A percentile compares a stretch with the other conserved stretches of the same genome.
phyloP scores from a whole-genome alignment of 2,329 filamentous ascomycete genomes.

The Pestalotiopsis fici region DNA sequence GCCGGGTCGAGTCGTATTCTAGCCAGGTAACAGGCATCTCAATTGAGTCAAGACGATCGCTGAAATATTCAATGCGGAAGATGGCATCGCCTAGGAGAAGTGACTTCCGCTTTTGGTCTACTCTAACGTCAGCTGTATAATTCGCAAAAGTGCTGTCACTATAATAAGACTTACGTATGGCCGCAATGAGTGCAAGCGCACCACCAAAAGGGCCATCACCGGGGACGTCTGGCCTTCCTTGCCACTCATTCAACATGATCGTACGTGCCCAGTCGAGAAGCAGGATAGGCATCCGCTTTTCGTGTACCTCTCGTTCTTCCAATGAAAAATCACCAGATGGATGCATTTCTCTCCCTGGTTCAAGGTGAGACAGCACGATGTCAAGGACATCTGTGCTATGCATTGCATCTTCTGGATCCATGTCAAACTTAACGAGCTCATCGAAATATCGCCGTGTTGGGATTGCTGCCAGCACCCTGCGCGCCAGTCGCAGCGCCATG shows the following conservation, averaged over 20 bases:
- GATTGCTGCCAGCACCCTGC: conserved; percentile 60
- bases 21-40: conserved; percentile 75
- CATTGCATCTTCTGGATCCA: conserved; percentile 30
- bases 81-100: conserved; percentile 68
- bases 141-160: background rate
- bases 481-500: conserved; percentile 59
- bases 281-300: conserved; percentile 56
- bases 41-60: conserved; percentile 73
- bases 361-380: conserved; percentile 53
- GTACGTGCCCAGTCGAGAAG: conserved; percentile 73
- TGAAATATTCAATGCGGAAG: conserved; percentile 75
- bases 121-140: conserved; percentile 9
- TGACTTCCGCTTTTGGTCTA: conserved; percentile 62
- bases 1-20: conserved; percentile 59
- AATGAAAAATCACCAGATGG: conserved; percentile 50
- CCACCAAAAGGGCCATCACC: conserved; percentile 74
- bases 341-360: conserved; percentile 42
- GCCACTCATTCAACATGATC: conserved; percentile 78
- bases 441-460: conserved; percentile 52
- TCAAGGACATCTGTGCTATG: conserved; percentile 45
- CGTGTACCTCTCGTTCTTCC: conserved; percentile 54
- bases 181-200: conserved; percentile 71
- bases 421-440: conserved; percentile 39
- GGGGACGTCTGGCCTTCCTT: conserved; percentile 70
- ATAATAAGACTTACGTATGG: conserved; percentile 62